These are phyloP conservation scores for Chloropicon primus DNA, from an alignment of 139 green algal species.

Conservation along the genomic window DNA sequence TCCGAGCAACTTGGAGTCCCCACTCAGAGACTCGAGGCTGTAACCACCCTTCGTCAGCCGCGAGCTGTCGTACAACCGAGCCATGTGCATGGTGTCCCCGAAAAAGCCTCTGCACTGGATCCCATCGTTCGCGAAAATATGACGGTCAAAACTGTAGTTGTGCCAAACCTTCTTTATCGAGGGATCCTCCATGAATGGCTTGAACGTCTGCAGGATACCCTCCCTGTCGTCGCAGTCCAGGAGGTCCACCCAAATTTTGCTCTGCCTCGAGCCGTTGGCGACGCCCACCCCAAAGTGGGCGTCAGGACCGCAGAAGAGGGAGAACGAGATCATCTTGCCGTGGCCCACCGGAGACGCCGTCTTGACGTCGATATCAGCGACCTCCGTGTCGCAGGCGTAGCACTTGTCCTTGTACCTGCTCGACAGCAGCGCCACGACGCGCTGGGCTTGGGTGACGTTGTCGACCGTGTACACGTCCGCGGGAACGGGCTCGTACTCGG, in stretches of 20 bases:
- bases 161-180: slow-evolving; percentile 85
- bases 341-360: slow-evolving; percentile 77
- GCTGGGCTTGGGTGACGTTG: neutral
- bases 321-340: slow-evolving; percentile 70
- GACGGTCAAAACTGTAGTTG: slow-evolving; percentile 96
- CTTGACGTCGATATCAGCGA: slow-evolving; percentile 73
- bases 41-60: slow-evolving; percentile 42
- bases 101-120: slow-evolving; percentile 52
- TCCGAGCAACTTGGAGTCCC: slow-evolving; percentile 13
- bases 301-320: slow-evolving; percentile 60
- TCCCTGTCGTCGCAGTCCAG: slow-evolving; percentile 19
- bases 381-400: slow-evolving; percentile 76
- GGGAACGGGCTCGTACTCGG: neutral
- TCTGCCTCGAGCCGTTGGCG: slow-evolving; percentile 9
- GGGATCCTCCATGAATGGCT: slow-evolving; percentile 59
- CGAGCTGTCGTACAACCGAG: slow-evolving; percentile 71
- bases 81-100: slow-evolving; percentile 97
- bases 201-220: slow-evolving; percentile 56
- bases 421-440: neutral
- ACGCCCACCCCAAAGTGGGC: slow-evolving; percentile 42
- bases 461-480: neutral
- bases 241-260: slow-evolving; percentile 69
- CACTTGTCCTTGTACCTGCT: neutral
- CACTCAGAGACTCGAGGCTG: slow-evolving; percentile 53
- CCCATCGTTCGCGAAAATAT: slow-evolving; percentile 66